Base-by-base conservation (phyloP, 495 filamentous ascomycete genomes). In the Podospora bellae-mahoneyi region DNA sequence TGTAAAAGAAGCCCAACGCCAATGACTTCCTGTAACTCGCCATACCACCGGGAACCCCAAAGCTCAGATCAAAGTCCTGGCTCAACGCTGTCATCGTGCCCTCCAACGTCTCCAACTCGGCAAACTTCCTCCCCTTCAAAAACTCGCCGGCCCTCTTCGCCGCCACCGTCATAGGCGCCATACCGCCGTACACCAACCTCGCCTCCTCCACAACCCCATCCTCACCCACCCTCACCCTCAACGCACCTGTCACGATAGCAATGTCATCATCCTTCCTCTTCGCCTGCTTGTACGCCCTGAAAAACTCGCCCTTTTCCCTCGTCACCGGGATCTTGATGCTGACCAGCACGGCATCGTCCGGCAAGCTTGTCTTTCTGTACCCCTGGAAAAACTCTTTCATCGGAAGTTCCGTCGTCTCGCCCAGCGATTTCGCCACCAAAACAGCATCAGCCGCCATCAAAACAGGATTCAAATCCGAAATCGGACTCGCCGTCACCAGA, bases 251-350 rank as follows among this genome's bases (percentile, higher is more conserved):
- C 55, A 97, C 94, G 67, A 98, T 97, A 10, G 94, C 94, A 75
- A 97, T 97, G 79, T 98, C 94, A 77, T 97, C 94, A 74, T 97
- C 94, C 72, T 97, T 97, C 63, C 94, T 83, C 83, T 97, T 98
- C 0, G 94, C 88, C 73, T 97, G 94, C 77, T 98, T 98, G 78
- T 97, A 97, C 2, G 94, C 87, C 19, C 86, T 83, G 69, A 94
- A 85, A 70, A 86, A 89, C 72, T 90, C 91, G 26, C 86, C 88
- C 71, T 87, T 90, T 71, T 87, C 83, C 53, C 78, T 81, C 0
- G 91, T 88, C 19, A 89, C 77, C 0, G 95, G 95, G 60, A 99
- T 91, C n/a, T 91, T 88, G 44, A 99, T 87, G 65, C 87, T 88
- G 20, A 91, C 87, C 68, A 99, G 94, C 71, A 98, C 88, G 0